Conservation (phyloP, 495 filamentous ascomycete genomes). For the Penicillium odoratum region DNA sequence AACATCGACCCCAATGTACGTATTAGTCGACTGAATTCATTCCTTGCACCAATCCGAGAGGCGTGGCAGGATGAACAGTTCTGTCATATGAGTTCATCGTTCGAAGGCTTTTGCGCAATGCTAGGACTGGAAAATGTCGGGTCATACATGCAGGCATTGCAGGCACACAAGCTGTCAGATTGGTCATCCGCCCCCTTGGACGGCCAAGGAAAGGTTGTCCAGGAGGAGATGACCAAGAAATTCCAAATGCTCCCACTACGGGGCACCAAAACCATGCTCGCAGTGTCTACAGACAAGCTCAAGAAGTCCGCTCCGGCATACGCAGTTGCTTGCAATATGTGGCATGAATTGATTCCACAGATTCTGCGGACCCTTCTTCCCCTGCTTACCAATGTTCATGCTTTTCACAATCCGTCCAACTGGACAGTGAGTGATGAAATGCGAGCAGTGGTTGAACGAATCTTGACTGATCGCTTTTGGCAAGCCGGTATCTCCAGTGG, state of each 20-base stretch:
- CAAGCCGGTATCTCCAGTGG: conserved; percentile 96
- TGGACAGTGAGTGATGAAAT: conserved; percentile 85
- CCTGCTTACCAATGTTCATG: conserved; percentile 85
- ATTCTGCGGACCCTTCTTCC: conserved; percentile 87
- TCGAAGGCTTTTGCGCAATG: conserved; percentile 75
- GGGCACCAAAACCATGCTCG: conserved; percentile 84
- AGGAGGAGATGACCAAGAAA: conserved; percentile 65
- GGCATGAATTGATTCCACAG: conserved; percentile 76
- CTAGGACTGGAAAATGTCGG: conserved; percentile 78
- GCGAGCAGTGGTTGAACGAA: conserved; percentile 71
- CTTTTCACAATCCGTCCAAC: conserved; percentile 84
- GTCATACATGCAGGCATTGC: conserved; percentile 70
- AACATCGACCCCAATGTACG: conserved; percentile 67
- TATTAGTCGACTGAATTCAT: conserved; percentile 63
- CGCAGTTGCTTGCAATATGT: conserved; percentile 69
- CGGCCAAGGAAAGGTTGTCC: conserved; percentile 73
- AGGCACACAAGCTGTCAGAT: conserved; percentile 74
- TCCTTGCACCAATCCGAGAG: conserved; percentile 74
- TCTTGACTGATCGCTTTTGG: conserved; percentile 96
- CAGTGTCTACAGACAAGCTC: conserved; percentile 85
- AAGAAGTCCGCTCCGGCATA: conserved; percentile 67
- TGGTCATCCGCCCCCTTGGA: conserved; percentile 80
- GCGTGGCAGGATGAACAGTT: conserved; percentile 77
- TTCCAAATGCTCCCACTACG: conserved; percentile 78
- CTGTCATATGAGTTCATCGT: conserved; percentile 66